Percentiles rank a stretch among this genome's conserved stretches.
phyloP scores from a whole-genome alignment of 805 yeast species.

The Myxozyma neotropica region DNA sequence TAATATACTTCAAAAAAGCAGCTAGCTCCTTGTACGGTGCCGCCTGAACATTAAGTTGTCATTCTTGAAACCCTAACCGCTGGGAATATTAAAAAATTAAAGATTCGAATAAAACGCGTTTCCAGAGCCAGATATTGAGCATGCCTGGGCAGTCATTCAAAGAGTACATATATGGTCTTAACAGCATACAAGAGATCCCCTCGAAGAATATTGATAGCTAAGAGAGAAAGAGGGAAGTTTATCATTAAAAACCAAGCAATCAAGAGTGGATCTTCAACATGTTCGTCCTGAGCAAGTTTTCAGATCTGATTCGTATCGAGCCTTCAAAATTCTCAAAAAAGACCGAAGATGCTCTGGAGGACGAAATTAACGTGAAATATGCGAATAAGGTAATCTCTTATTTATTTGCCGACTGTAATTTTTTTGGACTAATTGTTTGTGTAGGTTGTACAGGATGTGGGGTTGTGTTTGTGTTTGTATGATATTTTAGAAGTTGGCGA shows the following conservation, averaged over 20 bases:
- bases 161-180: too few species aligned
- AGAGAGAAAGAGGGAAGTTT: too few species aligned
- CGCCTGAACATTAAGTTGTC: background rate
- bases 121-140: background rate
- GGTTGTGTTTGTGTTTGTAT: conserved; percentile 82
- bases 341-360: conserved; percentile 68
- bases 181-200: too few species aligned
- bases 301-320: conserved; percentile 84
- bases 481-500: conserved; percentile 82
- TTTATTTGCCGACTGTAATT: background rate
- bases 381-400: conserved; percentile 58
- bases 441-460: conserved; percentile 72
- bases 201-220: too few species aligned
- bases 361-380: conserved; percentile 81
- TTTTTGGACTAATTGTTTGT: background rate
- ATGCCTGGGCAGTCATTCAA: too few species aligned
- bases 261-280: conserved; percentile 44
- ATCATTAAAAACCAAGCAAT: too few species aligned
- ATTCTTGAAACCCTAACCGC: conserved; percentile 1
- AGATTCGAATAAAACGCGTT: background rate
- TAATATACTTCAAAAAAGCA: background rate
- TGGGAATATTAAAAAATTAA: background rate
- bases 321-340: conserved; percentile 81
- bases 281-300: conserved; percentile 81
- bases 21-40: too few species aligned